phyloP scores from a whole-genome alignment of 305 asterid genomes.

The Fraxinus xanthoxyloides region DNA sequence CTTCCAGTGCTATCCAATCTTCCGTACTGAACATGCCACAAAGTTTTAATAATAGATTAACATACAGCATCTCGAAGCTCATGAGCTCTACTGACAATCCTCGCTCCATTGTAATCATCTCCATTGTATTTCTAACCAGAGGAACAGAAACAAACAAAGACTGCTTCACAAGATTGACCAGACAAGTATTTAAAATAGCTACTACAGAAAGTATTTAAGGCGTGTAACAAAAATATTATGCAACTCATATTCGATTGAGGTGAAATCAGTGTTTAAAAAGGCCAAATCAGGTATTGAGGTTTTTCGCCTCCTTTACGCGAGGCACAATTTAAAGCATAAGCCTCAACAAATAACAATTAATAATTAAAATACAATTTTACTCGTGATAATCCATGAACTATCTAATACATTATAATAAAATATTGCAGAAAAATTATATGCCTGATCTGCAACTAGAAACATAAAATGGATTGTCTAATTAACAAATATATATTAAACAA shows the following conservation, averaged over 20 bases:
- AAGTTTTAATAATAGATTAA: constrained; percentile 19
- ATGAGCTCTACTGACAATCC: constrained; percentile 92
- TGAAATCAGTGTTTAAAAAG: constrained; percentile 1
- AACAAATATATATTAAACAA: neutral
- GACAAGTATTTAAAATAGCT: constrained; percentile 12
- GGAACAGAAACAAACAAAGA: constrained; percentile 9
- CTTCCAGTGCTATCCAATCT: constrained; percentile 3
- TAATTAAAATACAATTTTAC: neutral
- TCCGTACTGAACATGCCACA: neutral
- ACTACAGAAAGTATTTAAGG: neutral
- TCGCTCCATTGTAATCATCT: constrained; percentile 95
- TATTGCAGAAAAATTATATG: neutral
- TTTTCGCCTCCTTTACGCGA: neutral
- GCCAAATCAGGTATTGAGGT: neutral
- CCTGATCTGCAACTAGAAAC: neutral
- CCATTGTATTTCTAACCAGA: constrained; percentile 73
- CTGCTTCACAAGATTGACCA: neutral
- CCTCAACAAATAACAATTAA: neutral
- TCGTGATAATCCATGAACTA: neutral
- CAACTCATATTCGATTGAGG: neutral
- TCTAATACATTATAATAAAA: neutral
- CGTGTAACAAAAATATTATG: constrained; percentile 4
- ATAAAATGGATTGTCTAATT: neutral
- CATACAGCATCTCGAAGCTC: constrained; percentile 97
- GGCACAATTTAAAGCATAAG: neutral